Conservation (phyloP, 768 basidiomycete species). For the Crassisporium funariophilum region DNA sequence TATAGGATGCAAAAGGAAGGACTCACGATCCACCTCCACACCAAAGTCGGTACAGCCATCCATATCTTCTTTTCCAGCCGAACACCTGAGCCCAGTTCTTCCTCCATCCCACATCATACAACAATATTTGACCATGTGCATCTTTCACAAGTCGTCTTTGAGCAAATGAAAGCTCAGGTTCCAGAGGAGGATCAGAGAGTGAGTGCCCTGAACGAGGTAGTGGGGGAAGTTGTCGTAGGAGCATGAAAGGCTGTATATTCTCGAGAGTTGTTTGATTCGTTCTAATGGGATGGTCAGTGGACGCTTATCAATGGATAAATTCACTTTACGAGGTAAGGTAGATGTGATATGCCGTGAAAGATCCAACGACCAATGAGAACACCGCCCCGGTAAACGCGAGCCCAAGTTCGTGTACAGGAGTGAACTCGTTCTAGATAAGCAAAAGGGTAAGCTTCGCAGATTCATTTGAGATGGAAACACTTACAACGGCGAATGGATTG, state of each 20-base stretch:
- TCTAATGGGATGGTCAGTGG: slow-evolving; percentile 33
- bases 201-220: slow-evolving; percentile 51
- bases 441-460: neutral
- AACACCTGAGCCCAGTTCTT: slow-evolving; percentile 72
- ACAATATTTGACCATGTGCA: slow-evolving; percentile 58
- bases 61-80: slow-evolving; percentile 54
- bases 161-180: slow-evolving; percentile 65
- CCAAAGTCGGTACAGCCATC: slow-evolving; percentile 55
- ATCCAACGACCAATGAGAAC: slow-evolving; percentile 68
- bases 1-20: neutral
- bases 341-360: slow-evolving; percentile 75
- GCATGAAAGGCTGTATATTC: slow-evolving; percentile 70
- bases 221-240: slow-evolving; percentile 71
- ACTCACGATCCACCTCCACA: slow-evolving; percentile 70
- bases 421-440: slow-evolving; percentile 52
- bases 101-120: slow-evolving; percentile 77
- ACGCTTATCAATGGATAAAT: slow-evolving; percentile 2
- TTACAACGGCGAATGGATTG: slow-evolving; percentile 63
- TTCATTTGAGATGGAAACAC: slow-evolving; percentile 21
- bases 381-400: slow-evolving; percentile 61
- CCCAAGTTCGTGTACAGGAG: slow-evolving; percentile 71
- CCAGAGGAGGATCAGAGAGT: slow-evolving; percentile 70
- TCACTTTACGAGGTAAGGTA: slow-evolving; percentile 81
- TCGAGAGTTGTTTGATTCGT: slow-evolving; percentile 90
- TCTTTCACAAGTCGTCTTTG: slow-evolving; percentile 69